phyloP scores from a whole-genome alignment of 106 monocot genomes.

The Platanthera zijinensis region DNA sequence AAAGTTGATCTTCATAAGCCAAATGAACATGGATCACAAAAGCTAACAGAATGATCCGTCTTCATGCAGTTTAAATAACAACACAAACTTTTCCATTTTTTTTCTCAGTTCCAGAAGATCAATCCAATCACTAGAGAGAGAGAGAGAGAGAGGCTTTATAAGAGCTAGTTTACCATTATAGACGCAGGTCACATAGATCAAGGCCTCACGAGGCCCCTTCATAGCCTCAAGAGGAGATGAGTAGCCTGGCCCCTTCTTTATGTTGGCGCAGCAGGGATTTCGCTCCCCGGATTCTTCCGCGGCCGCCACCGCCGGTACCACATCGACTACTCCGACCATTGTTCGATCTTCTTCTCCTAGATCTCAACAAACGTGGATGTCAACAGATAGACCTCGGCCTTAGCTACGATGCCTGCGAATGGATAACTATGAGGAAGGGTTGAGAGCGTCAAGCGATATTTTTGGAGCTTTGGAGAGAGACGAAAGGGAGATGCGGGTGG shows the following conservation, averaged over 20 bases:
- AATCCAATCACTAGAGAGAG: neutral
- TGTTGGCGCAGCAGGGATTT: constrained; percentile 27
- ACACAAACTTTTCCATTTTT: too few relatives aligned
- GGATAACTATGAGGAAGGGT: too few relatives aligned
- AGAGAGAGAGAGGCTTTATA: neutral
- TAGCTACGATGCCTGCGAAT: too few relatives aligned
- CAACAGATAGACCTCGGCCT: too few relatives aligned
- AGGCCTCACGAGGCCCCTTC: constrained; percentile 69
- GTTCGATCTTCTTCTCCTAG: constrained; percentile 5
- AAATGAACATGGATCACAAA: too few relatives aligned
- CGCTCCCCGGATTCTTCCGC: neutral
- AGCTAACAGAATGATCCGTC: too few relatives aligned
- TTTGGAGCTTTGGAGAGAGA: too few relatives aligned
- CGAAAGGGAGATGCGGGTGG: too few relatives aligned
- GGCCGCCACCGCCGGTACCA: neutral
- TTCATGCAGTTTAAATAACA: too few relatives aligned
- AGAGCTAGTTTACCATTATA: constrained; percentile 50
- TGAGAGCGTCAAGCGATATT: too few relatives aligned
- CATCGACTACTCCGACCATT: constrained; percentile 13
- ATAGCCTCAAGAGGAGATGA: constrained; percentile 81
- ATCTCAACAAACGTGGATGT: neutral
- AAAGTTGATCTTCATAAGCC: too few relatives aligned
- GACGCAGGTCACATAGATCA: constrained; percentile 93
- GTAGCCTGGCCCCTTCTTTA: constrained; percentile 67
- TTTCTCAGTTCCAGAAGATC: too few relatives aligned